These are phyloP conservation scores for Blepharisma stoltei DNA, from an alignment of 73 alveolate species.

Conservation along the genomic window DNA sequence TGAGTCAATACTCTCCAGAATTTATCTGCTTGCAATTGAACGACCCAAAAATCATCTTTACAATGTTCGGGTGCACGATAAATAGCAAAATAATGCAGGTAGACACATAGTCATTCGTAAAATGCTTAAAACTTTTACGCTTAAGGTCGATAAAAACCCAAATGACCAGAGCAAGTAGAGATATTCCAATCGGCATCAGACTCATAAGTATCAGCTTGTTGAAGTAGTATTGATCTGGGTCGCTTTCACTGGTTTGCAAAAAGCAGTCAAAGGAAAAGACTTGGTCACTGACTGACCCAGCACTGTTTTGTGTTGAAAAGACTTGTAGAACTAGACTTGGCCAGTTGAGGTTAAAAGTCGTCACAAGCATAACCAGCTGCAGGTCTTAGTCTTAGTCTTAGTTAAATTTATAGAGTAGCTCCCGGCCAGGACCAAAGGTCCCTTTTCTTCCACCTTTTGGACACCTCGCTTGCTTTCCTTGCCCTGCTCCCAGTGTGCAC, in stretches of 20 bases:
- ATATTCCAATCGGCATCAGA: slow-evolving; percentile 34
- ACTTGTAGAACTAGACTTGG: slow-evolving; percentile 4
- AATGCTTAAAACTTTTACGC: background rate
- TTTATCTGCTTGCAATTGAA: slow-evolving; percentile 41
- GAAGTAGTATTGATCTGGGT: slow-evolving; percentile 30
- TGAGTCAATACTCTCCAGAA: slow-evolving; percentile 29
- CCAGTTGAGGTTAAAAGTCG: background rate
- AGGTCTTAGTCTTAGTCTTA: too few relatives aligned
- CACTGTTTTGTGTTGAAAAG: slow-evolving; percentile 5
- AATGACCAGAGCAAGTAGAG: background rate
- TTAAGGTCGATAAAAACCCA: slow-evolving; percentile 33
- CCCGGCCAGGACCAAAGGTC: too few relatives aligned
- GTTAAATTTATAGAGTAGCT: too few relatives aligned
- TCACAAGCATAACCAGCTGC: slow-evolving; percentile 20
- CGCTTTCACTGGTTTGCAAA: slow-evolving; percentile 2
- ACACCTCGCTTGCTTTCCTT: too few relatives aligned
- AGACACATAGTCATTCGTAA: slow-evolving; percentile 27
- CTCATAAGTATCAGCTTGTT: slow-evolving; percentile 32
- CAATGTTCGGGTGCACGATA: slow-evolving; percentile 42
- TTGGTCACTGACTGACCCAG: slow-evolving; percentile 34
- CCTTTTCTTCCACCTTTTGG: too few relatives aligned
- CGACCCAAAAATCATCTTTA: slow-evolving; percentile 34
- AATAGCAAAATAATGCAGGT: slow-evolving; percentile 41
- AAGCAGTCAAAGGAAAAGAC: slow-evolving; percentile 56
- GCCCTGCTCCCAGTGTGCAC: too few relatives aligned